These are phyloP conservation scores for Saccharomycopsis sp. DNA, from an alignment of 805 yeast species.

Conservation along the genomic window DNA sequence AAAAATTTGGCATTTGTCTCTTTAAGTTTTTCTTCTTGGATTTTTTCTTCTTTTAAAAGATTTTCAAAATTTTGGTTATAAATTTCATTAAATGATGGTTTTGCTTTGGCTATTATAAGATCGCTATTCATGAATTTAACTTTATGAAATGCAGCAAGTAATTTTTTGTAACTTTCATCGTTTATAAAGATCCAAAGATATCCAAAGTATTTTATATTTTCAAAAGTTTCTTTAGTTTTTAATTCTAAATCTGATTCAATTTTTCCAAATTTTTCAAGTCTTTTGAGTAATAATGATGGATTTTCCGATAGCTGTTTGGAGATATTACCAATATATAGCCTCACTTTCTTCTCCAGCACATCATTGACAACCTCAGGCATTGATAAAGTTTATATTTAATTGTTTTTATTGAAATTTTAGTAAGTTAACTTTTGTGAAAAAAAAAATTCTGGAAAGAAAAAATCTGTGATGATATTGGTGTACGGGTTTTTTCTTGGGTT, in stretches of 20 bases:
- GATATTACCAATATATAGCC: slow-evolving; percentile 62
- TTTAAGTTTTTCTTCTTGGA: slow-evolving; percentile 28
- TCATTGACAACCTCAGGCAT: no score
- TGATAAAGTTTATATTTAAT: no score
- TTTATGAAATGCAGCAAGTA: slow-evolving; percentile 55
- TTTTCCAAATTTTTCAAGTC: slow-evolving; percentile 57
- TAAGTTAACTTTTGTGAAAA: no score
- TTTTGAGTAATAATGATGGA: slow-evolving; percentile 34
- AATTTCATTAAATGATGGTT: slow-evolving; percentile 33
- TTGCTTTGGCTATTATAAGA: slow-evolving; percentile 53
- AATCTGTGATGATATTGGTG: no score
- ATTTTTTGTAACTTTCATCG: slow-evolving; percentile 33
- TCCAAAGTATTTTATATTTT: slow-evolving; percentile 42
- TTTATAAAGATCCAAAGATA: slow-evolving; percentile 50
- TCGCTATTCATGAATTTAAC: slow-evolving; percentile 66
- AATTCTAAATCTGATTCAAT: slow-evolving; percentile 37
- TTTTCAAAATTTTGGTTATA: slow-evolving; percentile 17
- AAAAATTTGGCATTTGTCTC: slow-evolving; percentile 20
- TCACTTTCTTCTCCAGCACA: slow-evolving; percentile 2
- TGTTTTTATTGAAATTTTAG: no score
- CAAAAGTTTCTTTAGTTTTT: slow-evolving; percentile 44
- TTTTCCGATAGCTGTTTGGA: slow-evolving; percentile 41
- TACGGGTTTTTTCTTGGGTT: no score
- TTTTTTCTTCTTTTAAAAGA: slow-evolving; percentile 36
- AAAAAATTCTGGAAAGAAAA: no score